Evolutionary conservation across 2,329 filamentous ascomycete species (phyloP).

Genomic region (Pezicula carpinea): DNA sequence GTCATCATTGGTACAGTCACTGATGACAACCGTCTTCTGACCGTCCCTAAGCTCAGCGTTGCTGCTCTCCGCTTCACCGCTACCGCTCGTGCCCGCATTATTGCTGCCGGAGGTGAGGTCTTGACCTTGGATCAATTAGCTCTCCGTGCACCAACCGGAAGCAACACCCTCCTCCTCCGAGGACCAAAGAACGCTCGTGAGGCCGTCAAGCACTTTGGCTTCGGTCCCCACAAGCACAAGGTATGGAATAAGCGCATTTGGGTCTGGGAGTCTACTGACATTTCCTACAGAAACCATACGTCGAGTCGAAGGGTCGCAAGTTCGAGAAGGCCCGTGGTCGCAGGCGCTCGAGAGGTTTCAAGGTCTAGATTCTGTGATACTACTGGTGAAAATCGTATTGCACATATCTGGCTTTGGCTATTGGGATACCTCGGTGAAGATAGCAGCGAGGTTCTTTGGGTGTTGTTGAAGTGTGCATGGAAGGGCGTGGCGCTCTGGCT

Average conservation of each 20-base stretch:
- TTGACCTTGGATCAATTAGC: constrained; percentile 97
- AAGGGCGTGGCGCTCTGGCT: constrained; percentile 10
- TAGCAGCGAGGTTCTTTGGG: constrained; percentile 19
- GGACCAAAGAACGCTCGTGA: constrained; percentile 98
- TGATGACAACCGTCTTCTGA: constrained; percentile 92
- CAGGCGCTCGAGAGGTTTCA: constrained; percentile 98
- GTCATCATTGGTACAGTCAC: constrained; percentile 94
- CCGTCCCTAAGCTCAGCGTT: constrained; percentile 86
- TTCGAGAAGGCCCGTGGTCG: constrained; percentile 99
- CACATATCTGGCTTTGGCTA: constrained; percentile 17
- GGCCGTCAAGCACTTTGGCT: constrained; percentile 98
- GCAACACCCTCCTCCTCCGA: constrained; percentile 95
- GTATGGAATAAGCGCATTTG: constrained; percentile 43
- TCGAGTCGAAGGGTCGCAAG: constrained; percentile 99
- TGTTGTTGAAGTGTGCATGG: constrained; percentile 13
- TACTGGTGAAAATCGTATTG: constrained; percentile 12
- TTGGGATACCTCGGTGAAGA: constrained; percentile 28
- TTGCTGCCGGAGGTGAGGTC: constrained; percentile 89
- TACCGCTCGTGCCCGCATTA: constrained; percentile 88
- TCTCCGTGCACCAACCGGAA: constrained; percentile 87
- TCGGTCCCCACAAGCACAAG: constrained; percentile 98
- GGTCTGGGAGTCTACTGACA: constrained; percentile 29
- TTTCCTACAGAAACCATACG: constrained; percentile 75
- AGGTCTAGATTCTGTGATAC: constrained; percentile 69
- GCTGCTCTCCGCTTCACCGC: constrained; percentile 96